Conservation (phyloP, 108 stramenopile species). For the Fragilariopsis cylindrus region DNA sequence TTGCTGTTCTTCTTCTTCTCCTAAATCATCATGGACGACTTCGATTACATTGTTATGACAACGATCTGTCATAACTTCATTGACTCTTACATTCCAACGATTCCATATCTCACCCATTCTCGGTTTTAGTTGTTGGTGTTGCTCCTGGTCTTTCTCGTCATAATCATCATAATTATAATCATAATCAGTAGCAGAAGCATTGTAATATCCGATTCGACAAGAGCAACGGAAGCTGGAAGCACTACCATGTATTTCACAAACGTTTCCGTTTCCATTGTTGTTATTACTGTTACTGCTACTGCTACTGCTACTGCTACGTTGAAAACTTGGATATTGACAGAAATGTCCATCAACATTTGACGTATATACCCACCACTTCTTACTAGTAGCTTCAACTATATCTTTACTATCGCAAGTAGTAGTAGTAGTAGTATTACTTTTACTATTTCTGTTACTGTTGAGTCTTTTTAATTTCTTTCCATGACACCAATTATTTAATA, state of each 20-base stretch:
- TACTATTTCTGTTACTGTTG: constrained; percentile 8
- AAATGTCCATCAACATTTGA: constrained; percentile 66
- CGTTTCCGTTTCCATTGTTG: neutral
- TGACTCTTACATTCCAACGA: neutral
- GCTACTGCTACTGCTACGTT: neutral
- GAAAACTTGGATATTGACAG: constrained; percentile 31
- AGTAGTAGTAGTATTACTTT: too few relatives aligned
- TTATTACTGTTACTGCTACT: neutral
- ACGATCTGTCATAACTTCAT: neutral
- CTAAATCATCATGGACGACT: neutral
- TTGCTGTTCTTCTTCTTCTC: neutral
- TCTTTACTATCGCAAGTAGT: neutral
- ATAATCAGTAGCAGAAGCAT: neutral
- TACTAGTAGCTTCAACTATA: neutral
- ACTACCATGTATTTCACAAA: neutral
- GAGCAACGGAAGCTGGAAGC: neutral
- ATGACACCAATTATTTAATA: constrained; percentile 51
- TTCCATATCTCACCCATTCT: constrained; percentile 5
- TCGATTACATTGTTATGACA: neutral
- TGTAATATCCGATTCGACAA: constrained; percentile 1
- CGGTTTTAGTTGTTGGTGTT: neutral
- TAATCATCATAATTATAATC: too few relatives aligned
- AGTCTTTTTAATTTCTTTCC: constrained; percentile 24
- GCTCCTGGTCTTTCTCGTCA: too few relatives aligned
- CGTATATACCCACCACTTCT: constrained; percentile 55